Percentiles rank a stretch among this genome's conserved stretches.
Conservation (phyloP, 306 rosid species). For the Lablab purpureus region DNA sequence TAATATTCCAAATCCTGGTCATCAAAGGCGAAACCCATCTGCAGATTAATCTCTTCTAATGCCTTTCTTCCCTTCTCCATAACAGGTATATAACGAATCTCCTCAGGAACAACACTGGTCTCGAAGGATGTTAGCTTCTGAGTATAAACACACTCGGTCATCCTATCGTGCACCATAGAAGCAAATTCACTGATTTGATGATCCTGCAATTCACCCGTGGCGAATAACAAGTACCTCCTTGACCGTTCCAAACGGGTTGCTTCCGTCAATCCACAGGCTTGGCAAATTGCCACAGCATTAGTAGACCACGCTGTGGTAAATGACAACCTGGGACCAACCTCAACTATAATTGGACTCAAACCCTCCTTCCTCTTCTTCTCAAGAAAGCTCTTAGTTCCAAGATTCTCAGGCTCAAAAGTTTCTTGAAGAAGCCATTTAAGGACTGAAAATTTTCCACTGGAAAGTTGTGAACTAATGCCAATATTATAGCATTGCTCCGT, state of each 20-base stretch:
- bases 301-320: conserved; percentile 95
- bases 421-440: conserved; percentile 90
- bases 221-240: conserved; percentile 77
- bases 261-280: conserved; percentile 86
- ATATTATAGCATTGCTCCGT: conserved; percentile 86
- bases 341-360: conserved; percentile 58
- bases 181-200: conserved; percentile 72
- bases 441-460: conserved; percentile 56
- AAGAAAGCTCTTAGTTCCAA: conserved; percentile 83
- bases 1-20: conserved; percentile 87
- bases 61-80: conserved; percentile 86
- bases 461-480: conserved; percentile 63
- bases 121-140: conserved; percentile 74
- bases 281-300: conserved; percentile 88
- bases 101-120: conserved; percentile 70
- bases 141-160: conserved; percentile 85
- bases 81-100: conserved; percentile 68
- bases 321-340: conserved; percentile 92
- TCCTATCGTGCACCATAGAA: conserved; percentile 85
- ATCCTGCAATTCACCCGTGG: conserved; percentile 58
- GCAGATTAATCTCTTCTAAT: conserved; percentile 81
- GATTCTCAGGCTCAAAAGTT: conserved; percentile 86
- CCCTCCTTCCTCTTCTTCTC: conserved; percentile 72
- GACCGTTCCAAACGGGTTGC: conserved; percentile 86
- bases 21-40: conserved; percentile 93